phyloP scores from a whole-genome alignment of 306 rosid genomes.

The Phaseolus lunatus region DNA sequence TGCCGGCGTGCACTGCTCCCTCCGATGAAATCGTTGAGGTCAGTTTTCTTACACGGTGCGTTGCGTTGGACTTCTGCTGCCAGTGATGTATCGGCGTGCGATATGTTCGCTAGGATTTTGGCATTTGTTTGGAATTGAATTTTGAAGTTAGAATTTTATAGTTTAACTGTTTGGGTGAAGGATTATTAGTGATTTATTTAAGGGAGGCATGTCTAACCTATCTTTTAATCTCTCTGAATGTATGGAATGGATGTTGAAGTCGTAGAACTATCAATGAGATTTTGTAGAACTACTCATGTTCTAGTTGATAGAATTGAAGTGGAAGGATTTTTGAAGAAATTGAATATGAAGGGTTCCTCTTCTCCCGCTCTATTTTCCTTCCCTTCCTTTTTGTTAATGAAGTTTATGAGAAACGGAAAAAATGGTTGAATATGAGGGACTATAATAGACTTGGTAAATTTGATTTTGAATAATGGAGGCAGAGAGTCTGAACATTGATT shows the following conservation, averaged over 20 bases:
- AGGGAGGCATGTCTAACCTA: background rate
- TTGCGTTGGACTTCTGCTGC: background rate
- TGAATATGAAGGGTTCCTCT: background rate
- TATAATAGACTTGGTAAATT: background rate
- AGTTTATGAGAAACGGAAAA: background rate
- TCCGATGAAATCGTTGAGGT: conserved; percentile 87
- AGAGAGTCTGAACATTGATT: background rate
- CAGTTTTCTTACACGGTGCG: background rate
- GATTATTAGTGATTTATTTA: conserved; percentile 2
- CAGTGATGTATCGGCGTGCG: background rate
- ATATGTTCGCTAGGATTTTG: background rate
- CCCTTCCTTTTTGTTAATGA: background rate
- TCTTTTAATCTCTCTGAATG: background rate
- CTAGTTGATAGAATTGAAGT: background rate
- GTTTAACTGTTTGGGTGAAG: background rate
- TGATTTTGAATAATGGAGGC: conserved; percentile 28
- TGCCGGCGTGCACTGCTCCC: conserved; percentile 64
- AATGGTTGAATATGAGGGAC: background rate
- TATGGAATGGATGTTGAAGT: background rate
- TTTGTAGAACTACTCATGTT: conserved; percentile 7
- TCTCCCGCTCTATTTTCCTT: background rate
- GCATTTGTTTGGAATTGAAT: background rate
- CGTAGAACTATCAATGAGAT: background rate
- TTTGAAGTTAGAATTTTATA: background rate
- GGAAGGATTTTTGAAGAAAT: conserved; percentile 1